Percentiles rank a stretch among this genome's conserved stretches.
Conservation (phyloP, 169 alveolate species). For the Plasmodium vinckei region DNA sequence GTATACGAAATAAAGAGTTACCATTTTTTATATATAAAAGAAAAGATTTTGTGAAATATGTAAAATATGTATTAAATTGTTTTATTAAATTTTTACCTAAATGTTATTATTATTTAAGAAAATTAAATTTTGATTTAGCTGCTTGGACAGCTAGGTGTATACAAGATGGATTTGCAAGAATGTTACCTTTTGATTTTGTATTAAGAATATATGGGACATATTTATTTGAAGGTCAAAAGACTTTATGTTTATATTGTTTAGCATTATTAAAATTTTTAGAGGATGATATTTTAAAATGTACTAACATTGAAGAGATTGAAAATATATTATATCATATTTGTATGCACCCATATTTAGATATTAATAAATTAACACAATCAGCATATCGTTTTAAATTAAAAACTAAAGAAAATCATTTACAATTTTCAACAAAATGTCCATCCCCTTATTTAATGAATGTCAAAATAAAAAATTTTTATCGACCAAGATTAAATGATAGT, state of each 20-base stretch:
- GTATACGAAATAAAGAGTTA: conserved; percentile 32
- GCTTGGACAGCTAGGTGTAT: conserved; percentile 87
- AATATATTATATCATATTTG: conserved; percentile 82
- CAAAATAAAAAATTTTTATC: conserved; percentile 81
- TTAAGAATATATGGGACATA: conserved; percentile 82
- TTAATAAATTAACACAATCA: conserved; percentile 81
- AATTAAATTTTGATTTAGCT: conserved; percentile 82
- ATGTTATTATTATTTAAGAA: conserved; percentile 74
- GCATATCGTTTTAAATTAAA: conserved; percentile 83
- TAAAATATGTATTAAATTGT: conserved; percentile 40
- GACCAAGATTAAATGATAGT: conserved; percentile 80
- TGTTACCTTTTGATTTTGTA: conserved; percentile 83
- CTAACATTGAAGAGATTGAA: conserved; percentile 80
- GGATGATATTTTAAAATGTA: conserved; percentile 76
- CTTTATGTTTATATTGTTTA: conserved; percentile 81
- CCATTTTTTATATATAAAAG: conserved; percentile 65
- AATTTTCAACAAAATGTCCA: conserved; percentile 68
- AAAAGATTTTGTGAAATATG: conserved; percentile 66
- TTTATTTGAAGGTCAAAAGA: conserved; percentile 84
- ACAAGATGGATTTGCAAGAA: conserved; percentile 83
- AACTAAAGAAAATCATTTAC: conserved; percentile 77
- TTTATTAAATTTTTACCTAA: conserved; percentile 63
- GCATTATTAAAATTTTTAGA: conserved; percentile 80
- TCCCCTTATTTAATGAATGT: conserved; percentile 84
- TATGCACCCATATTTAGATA: conserved; percentile 74